A percentile compares a stretch with the other conserved stretches of the same genome.
phyloP scores from a whole-genome alignment of 208 protist genomes.

The Vickermania spadyakhi region DNA sequence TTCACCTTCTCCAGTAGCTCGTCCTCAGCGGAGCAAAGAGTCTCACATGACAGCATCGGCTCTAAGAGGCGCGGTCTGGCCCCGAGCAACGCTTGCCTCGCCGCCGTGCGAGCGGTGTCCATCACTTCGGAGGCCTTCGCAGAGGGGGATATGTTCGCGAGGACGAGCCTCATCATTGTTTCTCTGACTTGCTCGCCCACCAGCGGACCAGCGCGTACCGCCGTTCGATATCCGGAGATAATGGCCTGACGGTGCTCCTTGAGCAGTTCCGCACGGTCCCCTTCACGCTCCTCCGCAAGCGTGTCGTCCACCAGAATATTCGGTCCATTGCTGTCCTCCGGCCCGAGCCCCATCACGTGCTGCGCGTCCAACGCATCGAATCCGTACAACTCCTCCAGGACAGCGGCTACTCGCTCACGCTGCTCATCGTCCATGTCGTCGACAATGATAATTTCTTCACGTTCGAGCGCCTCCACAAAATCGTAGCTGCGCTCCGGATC shows the following conservation, averaged over 20 bases:
- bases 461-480: conserved; percentile 38
- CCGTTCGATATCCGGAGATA: conserved; percentile 55
- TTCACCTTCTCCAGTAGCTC: conserved; percentile 80
- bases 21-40: conserved; percentile 62
- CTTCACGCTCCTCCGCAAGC: conserved; percentile 41
- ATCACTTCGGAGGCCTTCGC: conserved; percentile 46
- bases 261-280: conserved; percentile 17
- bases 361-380: conserved; percentile 95
- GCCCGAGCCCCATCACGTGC: conserved; percentile 92
- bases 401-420: conserved; percentile 31
- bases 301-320: conserved; percentile 98
- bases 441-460: conserved; percentile 21
- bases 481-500: too few species aligned
- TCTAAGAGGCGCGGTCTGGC: conserved; percentile 97
- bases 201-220: conserved; percentile 91
- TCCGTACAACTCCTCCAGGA: conserved; percentile 64
- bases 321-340: conserved; percentile 79
- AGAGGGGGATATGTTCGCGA: conserved; percentile 30
- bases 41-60: conserved; percentile 94
- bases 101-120: conserved; percentile 84
- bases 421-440: conserved; percentile 20
- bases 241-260: conserved; percentile 93
- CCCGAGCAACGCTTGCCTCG: conserved; percentile 93
- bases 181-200: conserved; percentile 92
- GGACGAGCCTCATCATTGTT: conserved; percentile 39